Base-by-base conservation (phyloP, 1,284 basidiomycete species). In the Earliella scabrosa region DNA sequence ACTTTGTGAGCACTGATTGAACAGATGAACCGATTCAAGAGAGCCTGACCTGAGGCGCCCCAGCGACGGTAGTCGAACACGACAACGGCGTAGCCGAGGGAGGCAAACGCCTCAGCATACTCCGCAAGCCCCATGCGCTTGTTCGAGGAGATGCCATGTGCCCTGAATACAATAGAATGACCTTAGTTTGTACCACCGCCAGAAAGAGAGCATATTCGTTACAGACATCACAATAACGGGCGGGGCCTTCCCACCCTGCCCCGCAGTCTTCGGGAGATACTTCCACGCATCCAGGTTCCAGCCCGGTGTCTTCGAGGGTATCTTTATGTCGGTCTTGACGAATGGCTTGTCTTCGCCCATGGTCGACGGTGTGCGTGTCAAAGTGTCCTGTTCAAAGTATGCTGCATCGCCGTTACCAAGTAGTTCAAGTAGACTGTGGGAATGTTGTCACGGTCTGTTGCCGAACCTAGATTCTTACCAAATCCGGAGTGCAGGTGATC, bases 11-110 rank as follows among this genome's bases (percentile, higher is more conserved):
- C 16, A 2, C 2, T 39, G 3, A 31, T 0, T 23, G 16, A 16
- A 16, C 11, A 21, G 3, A 4, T 13, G 14, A 4, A n/a, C 18
- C 38, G 16, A 4, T 21, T 3, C 20, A 35, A 32, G 40, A 9
- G 32, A 24, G 59, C 27, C 54, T 59, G 41, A 74, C 75, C 74
- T 36, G 74, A 77, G 11, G 63, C 52, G 3, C 76, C 75, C 72
- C 74, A 77, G 2, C 74, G 66, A 5, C 75, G 68, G 57, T 76
- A 77, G 61, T 76, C 75, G 56, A 77, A 76, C 10, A 75, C 68
- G 3, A 76, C 50, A 50, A 66, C 72, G 1, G 71, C 75, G 55
- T 74, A 77, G 4, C 73, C 75, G 2, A 61, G 52, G 1, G 57
- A 45, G 4, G 66, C 60, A 54, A 75, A 77, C 35, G 63, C 64